Conservation (phyloP, 225 moss, liverwort and hornwort genomes). For the Climacium dendroides region DNA sequence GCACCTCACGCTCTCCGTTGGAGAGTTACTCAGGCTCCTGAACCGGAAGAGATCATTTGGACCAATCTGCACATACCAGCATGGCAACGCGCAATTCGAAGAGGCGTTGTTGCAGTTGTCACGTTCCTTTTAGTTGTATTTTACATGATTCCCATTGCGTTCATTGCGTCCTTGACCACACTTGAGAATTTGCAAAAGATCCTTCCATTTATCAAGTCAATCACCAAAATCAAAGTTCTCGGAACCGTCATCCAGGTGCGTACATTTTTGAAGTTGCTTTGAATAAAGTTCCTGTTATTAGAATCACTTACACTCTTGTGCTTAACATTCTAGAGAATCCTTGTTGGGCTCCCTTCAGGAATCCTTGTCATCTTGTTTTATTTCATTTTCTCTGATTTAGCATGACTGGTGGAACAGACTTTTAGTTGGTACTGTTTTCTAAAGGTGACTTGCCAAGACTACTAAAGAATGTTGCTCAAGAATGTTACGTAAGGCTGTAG, state of each 20-base stretch:
- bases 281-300: too few species aligned
- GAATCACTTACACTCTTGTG: background rate
- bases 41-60: slow-evolving; percentile 48
- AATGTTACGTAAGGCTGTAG: background rate
- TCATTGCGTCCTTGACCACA: slow-evolving; percentile 33
- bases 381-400: background rate
- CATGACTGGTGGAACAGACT: too few species aligned
- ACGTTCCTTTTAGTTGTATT: slow-evolving; percentile 26
- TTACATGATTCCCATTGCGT: slow-evolving; percentile 55
- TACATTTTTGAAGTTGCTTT: background rate
- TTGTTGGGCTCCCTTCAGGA: background rate
- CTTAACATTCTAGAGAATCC: background rate
- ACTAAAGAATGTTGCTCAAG: background rate
- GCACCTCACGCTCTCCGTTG: slow-evolving; percentile 31
- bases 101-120: background rate
- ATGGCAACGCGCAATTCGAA: slow-evolving; percentile 21
- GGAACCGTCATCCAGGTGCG: slow-evolving; percentile 11
- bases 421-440: background rate
- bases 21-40: slow-evolving; percentile 40
- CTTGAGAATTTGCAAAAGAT: slow-evolving; percentile 23
- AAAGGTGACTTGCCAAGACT: background rate
- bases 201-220: slow-evolving; percentile 22
- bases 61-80: slow-evolving; percentile 16
- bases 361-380: background rate
- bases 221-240: background rate